These are phyloP conservation scores for Panus rudis DNA, from an alignment of 768 basidiomycete species.

Conservation along the genomic window DNA sequence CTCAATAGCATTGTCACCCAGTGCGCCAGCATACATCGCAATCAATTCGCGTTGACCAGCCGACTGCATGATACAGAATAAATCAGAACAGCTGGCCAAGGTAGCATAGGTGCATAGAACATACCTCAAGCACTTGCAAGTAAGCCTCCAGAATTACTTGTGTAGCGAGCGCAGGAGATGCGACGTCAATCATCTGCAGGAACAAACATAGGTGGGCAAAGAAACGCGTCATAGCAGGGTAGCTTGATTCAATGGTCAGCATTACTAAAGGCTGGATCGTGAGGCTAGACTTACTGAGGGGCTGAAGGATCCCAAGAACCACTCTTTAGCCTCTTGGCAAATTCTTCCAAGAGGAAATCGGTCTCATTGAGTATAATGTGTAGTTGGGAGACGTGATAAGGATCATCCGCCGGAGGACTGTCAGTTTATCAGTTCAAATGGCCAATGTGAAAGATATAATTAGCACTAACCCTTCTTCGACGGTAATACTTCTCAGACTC, in stretches of 20 bases:
- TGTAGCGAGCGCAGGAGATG: conserved; percentile 65
- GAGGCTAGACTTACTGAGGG: conserved; percentile 43
- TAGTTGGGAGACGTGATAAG: conserved; percentile 78
- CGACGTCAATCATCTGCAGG: conserved; percentile 72
- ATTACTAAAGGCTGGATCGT: conserved; percentile 12
- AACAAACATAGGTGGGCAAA: conserved; percentile 91
- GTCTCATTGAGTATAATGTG: conserved; percentile 71
- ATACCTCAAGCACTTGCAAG: conserved; percentile 77
- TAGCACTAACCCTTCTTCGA: conserved; percentile 53
- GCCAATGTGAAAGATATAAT: not conserved
- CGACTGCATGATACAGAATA: conserved; percentile 30
- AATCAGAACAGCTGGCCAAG: not conserved
- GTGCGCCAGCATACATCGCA: conserved; percentile 86
- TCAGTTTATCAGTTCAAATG: not conserved
- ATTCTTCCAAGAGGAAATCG: conserved; percentile 58
- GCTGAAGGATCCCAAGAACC: conserved; percentile 42
- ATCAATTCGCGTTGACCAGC: conserved; percentile 82
- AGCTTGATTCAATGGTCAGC: conserved; percentile 33
- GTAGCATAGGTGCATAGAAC: too few species aligned
- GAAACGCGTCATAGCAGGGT: conserved; percentile 73
- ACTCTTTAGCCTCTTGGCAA: conserved; percentile 49
- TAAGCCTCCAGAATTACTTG: conserved; percentile 87
- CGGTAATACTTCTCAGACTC: conserved; percentile 47
- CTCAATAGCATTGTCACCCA: conserved; percentile 87
- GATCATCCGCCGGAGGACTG: conserved; percentile 60